Percentiles rank a stretch among this genome's conserved stretches.
Evolutionary conservation across 805 yeast species (phyloP).

Genomic region (Barnettozyma populi): DNA sequence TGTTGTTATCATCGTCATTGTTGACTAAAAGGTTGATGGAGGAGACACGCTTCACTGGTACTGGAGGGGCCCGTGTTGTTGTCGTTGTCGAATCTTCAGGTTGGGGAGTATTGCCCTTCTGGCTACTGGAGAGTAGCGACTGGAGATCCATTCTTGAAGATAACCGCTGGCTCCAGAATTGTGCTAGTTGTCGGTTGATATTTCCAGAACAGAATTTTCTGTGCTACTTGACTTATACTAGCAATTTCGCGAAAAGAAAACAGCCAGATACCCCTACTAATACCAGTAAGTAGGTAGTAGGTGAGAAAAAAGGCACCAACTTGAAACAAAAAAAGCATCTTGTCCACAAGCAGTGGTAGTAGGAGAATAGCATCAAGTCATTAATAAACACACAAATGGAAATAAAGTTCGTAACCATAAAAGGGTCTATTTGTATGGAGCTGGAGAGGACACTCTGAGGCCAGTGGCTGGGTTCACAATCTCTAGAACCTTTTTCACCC

Average conservation of each 20-base stretch:
- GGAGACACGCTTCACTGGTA: slow-evolving; percentile 13
- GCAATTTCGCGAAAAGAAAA: background rate
- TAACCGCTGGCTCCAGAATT: background rate
- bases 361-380: slow-evolving; percentile 3
- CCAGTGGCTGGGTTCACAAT: slow-evolving; percentile 61
- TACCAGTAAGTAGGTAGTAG: too few relatives aligned
- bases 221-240: too few relatives aligned
- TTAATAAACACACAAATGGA: background rate
- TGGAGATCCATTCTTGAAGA: slow-evolving; percentile 16
- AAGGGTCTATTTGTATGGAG: slow-evolving; percentile 23
- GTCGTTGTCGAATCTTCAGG: background rate
- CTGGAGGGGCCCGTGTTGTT: slow-evolving; percentile 2
- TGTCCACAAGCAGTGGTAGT: background rate
- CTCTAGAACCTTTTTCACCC: slow-evolving; percentile 54
- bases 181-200: background rate
- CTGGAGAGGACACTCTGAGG: slow-evolving; percentile 49
- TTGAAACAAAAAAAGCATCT: too few relatives aligned
- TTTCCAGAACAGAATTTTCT: background rate
- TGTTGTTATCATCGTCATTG: slow-evolving; percentile 1
- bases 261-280: background rate
- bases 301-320: background rate
- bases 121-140: slow-evolving; percentile 14
- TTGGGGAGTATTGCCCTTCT: slow-evolving; percentile 1
- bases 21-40: slow-evolving; percentile 20
- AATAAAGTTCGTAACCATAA: background rate